Percentiles rank a stretch among this genome's conserved stretches.
Evolutionary conservation across 2,329 filamentous ascomycete species (phyloP).

Genomic region (Fusarium sp.): DNA sequence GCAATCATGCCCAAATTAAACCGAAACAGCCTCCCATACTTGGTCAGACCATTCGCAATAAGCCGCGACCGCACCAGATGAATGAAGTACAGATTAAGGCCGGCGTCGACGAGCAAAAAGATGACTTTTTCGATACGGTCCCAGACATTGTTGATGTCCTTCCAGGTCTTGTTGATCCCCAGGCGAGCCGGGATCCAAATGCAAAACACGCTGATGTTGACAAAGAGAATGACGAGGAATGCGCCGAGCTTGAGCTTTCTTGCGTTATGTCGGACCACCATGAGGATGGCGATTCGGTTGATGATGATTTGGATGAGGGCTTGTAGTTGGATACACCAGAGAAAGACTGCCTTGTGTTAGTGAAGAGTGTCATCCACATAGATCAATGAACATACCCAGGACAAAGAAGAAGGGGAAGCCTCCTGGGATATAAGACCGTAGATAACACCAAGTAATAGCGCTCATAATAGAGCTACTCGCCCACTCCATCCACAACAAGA

Average conservation of each 20-base stretch:
- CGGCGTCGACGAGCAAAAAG: constrained; percentile 62
- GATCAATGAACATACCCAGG: constrained; percentile 20
- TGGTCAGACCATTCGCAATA: constrained; percentile 60
- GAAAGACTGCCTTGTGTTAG: constrained; percentile 32
- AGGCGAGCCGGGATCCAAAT: constrained; percentile 68
- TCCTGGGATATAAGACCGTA: constrained; percentile 40
- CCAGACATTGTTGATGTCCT: constrained; percentile 63
- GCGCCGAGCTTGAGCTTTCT: constrained; percentile 58
- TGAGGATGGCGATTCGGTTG: constrained; percentile 64
- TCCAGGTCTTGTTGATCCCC: constrained; percentile 55
- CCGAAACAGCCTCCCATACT: constrained; percentile 60
- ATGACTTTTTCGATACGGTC: constrained; percentile 66
- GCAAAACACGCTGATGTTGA: constrained; percentile 65
- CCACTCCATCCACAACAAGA: constrained; percentile 44
- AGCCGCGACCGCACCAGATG: constrained; percentile 58
- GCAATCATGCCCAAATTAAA: constrained; percentile 49
- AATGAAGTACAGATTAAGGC: constrained; percentile 66
- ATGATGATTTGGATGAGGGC: constrained; percentile 67
- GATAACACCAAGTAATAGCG: constrained; percentile 44
- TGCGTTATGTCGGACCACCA: constrained; percentile 54
- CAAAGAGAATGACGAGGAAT: constrained; percentile 56
- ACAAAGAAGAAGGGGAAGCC: constrained; percentile 43
- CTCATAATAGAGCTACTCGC: constrained; percentile 43
- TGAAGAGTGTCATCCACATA: neutral
- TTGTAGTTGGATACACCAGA: constrained; percentile 61